phyloP scores from a whole-genome alignment of 2,329 filamentous ascomycete species.

The Lachnellula subtilissima region DNA sequence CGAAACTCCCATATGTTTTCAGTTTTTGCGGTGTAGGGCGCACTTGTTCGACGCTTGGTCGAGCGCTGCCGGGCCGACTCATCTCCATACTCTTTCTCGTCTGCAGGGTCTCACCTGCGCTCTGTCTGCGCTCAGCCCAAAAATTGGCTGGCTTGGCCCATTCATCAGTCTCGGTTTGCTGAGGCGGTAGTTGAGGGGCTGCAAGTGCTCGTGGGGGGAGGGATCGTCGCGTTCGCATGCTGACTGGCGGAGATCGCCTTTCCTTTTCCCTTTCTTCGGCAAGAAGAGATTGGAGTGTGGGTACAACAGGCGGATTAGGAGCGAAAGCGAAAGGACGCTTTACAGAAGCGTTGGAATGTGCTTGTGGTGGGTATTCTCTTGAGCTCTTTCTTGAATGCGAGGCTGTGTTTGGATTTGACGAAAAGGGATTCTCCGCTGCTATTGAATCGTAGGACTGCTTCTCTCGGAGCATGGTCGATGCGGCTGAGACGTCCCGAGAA shows the following conservation, averaged over 20 bases:
- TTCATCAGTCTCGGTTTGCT: neutral
- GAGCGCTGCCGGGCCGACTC: neutral
- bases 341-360: constrained; percentile 4
- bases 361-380: constrained; percentile 10
- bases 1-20: neutral
- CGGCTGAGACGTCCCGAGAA: constrained; percentile 5
- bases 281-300: neutral
- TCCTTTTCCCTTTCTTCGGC: neutral
- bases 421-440: constrained; percentile 3
- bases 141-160: constrained; percentile 13
- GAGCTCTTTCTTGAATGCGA: constrained; percentile 3
- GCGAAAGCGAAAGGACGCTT: neutral
- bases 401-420: neutral
- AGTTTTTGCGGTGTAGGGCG: neutral
- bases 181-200: neutral
- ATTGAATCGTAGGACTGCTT: constrained; percentile 15
- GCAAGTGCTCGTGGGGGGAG: neutral
- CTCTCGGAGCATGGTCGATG: constrained; percentile 1
- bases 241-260: constrained; percentile 13
- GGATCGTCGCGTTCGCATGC: constrained; percentile 12
- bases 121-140: constrained; percentile 13
- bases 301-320: neutral
- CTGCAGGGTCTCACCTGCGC: constrained; percentile 10
- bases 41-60: neutral
- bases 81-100: constrained; percentile 13